Base-by-base conservation (phyloP, 768 basidiomycete species). In the Sporobolomyces roseus region DNA sequence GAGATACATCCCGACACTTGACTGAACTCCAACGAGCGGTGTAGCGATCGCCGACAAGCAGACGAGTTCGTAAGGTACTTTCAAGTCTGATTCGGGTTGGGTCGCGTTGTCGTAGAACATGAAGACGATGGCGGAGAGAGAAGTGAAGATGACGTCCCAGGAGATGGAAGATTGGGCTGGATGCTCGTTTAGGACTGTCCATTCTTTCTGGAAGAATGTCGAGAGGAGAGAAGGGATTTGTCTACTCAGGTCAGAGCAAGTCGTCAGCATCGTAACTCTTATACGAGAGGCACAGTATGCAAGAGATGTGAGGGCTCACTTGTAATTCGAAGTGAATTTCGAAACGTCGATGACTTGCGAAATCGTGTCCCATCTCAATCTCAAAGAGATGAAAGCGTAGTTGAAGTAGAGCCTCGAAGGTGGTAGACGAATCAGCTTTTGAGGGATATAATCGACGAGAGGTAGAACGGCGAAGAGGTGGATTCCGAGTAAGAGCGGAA, bases 401-500 rank as follows among this genome's bases (percentile, higher is more conserved):
- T 62, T 60, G 58, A 66, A 52, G 65, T 70, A 70, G 43, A 74
- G 52, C 3, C 61, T 33, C 14, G 51, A 43, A 25, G 60, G 51
- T 1, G 65, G 19, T 14, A 71, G 43, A 13, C 54, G 64, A 6
- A 52, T 25, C 23, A 19, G 13, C 16, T 25, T 25, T n/a, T 25
- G 38, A 33, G 58, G 38, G 46, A 51, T 21, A 35, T 63, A 36
- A 54, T 61, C 50, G 63, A 86, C 52, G 45, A 88, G 80, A 7
- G 87, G 86, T 6, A 86, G 43, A 52, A 86, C 59, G 58, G 87
- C 78, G 17, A 86, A 77, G 23, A 75, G 78, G 77, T 89, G 88
- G 83, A 88, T 85, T 61, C 80, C 65, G 51, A 88, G 79, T 43
- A 88, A 82, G 72, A 85, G 85, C 16, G 80, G 80, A 36, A 87